Conservation (phyloP, 2,329 filamentous ascomycete genomes). For the Ophioceras dolichostomum region DNA sequence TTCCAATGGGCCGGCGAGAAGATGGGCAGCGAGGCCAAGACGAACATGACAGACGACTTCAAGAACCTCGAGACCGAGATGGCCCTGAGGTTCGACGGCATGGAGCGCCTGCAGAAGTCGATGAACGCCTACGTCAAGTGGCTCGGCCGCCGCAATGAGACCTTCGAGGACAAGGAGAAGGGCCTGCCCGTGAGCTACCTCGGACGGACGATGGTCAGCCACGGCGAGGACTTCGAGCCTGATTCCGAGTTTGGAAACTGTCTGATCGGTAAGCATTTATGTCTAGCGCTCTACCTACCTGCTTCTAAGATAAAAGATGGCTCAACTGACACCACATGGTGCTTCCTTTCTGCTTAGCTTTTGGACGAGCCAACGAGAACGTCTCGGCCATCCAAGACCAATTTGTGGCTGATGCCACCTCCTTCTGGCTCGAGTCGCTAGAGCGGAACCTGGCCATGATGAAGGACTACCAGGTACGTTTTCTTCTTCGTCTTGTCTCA, state of each 20-base stretch:
- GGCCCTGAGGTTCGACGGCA: conserved; percentile 76
- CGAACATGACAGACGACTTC: conserved; percentile 80
- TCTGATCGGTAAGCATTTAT: conserved; percentile 35
- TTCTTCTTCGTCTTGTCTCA: background rate
- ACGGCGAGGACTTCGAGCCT: conserved; percentile 85
- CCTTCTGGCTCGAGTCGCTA: conserved; percentile 81
- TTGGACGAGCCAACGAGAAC: conserved; percentile 80
- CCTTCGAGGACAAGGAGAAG: conserved; percentile 75
- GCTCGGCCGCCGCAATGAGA: conserved; percentile 70
- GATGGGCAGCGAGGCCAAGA: conserved; percentile 87
- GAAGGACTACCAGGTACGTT: conserved; percentile 86
- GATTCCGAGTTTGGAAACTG: conserved; percentile 88
- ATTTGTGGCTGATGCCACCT: conserved; percentile 66
- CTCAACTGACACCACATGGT: background rate
- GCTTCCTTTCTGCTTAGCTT: conserved; percentile 23
- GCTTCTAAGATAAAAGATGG: no score
- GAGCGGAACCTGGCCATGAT: conserved; percentile 85
- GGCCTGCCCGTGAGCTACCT: conserved; percentile 66
- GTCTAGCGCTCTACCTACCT: background rate
- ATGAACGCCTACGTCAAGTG: conserved; percentile 83
- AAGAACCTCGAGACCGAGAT: conserved; percentile 84
- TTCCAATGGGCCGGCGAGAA: conserved; percentile 98
- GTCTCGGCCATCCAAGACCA: conserved; percentile 76
- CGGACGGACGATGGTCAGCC: conserved; percentile 72
- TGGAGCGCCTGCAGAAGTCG: conserved; percentile 79